Percentiles rank a stretch among this genome's conserved stretches.
Evolutionary conservation across 805 yeast species (phyloP).

Genomic region (Suhomyces xylopsoci): DNA sequence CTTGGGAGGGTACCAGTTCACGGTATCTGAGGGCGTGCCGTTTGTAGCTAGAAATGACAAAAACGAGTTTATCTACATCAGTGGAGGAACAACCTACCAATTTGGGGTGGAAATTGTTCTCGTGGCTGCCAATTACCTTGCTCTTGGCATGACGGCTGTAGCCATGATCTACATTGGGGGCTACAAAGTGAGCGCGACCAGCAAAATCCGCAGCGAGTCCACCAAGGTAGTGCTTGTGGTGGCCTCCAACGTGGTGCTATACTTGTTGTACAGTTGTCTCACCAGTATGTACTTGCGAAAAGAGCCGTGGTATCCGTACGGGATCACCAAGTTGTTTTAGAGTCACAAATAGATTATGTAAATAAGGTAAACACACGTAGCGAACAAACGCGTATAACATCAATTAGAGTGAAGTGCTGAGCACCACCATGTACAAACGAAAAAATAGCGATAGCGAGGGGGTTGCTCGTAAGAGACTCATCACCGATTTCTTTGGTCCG

Average conservation of each 20-base stretch:
- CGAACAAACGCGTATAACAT: not conserved
- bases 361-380: not conserved
- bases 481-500: not conserved
- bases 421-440: not conserved
- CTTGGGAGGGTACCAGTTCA: conserved; percentile 63
- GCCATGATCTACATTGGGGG: conserved; percentile 37
- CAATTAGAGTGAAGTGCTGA: not conserved
- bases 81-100: conserved; percentile 67
- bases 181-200: conserved; percentile 21
- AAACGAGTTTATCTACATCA: conserved; percentile 51
- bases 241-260: conserved; percentile 20
- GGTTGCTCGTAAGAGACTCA: not conserved
- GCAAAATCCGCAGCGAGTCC: conserved; percentile 17
- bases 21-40: conserved; percentile 59
- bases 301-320: conserved; percentile 49
- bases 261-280: conserved; percentile 43
- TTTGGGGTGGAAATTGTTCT: conserved; percentile 65
- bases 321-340: conserved; percentile 27
- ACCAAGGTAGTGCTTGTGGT: conserved; percentile 17
- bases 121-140: conserved; percentile 48
- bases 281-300: conserved; percentile 45
- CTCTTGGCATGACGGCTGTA: conserved; percentile 42
- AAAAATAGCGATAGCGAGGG: not conserved
- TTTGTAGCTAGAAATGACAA: conserved; percentile 53
- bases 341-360: not conserved